Base-by-base conservation (phyloP, 2,329 filamentous ascomycete species). In the Neonectria magnoliae region DNA sequence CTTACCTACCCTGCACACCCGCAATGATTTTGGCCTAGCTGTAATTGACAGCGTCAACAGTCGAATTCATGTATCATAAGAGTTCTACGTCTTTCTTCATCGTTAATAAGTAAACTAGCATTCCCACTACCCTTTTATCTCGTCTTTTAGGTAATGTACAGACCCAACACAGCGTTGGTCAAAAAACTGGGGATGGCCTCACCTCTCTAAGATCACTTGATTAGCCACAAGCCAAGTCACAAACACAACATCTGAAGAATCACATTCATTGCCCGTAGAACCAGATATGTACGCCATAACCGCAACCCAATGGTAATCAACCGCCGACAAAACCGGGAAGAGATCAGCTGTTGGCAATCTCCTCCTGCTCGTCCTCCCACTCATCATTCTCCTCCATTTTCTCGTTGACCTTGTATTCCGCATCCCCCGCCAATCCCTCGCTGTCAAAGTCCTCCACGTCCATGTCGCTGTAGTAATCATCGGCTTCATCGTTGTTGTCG, bases 361-460 rank as follows among this genome's bases (percentile, higher is more conserved):
- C 81, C 44, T 81, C 76, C 60, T 82, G 77, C 67, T 85, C 83
- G 31, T 86, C 83, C 70, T 87, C 83, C 83, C 83, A 87, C 44
- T 86, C 83, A 4, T 79, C 83, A 0, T 82, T 80, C 25, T 84
- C 79, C 53, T 85, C 84, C 78, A 84, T 83, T 62, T 75, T 74
- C 65, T 84, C 81, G 57, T 86, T 85, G 27, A 82, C 76, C 71
- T 80, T 80, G 72, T 80, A 83, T 77, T 82, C 85, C 51, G 76
- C 84, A 73, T 81, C 86, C 38, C 82, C 86, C 47, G 75, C 85
- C 68, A 82, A 75, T 11, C 80, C 85, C 71, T 84, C 85, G 64
- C 82, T 85, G 67, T 85, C 86, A 60, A 86, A 82, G 3, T 81
- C 82, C 5, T 86, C 83, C 38, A 82, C 77, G 31, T 83, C 81